A percentile compares a stretch with the other conserved stretches of the same genome.
phyloP scores from a whole-genome alignment of 75 land plant genomes.

The Isoetes taiwanensis region DNA sequence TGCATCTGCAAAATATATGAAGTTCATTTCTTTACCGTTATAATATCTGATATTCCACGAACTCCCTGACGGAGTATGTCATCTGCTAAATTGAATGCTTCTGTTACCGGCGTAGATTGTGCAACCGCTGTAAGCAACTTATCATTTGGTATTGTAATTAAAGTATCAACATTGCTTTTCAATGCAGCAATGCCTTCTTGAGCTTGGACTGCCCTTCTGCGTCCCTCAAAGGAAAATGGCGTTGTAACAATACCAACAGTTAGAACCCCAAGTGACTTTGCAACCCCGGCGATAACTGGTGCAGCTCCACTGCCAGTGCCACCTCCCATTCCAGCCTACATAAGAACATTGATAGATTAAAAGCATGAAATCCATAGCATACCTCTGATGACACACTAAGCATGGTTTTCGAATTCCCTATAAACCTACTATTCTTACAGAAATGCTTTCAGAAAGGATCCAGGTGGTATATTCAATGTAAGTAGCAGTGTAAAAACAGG shows the following conservation, averaged over 20 bases:
- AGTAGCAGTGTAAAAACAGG: too few species aligned
- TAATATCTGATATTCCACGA: slow-evolving; percentile 95
- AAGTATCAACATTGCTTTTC: slow-evolving; percentile 78
- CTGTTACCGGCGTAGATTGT: slow-evolving; percentile 89
- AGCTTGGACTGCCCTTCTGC: slow-evolving; percentile 89
- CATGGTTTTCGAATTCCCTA: too few species aligned
- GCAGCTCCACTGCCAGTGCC: slow-evolving; percentile 98
- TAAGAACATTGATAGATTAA: too few species aligned
- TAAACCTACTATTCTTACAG: too few species aligned
- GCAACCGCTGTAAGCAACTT: slow-evolving; percentile 90
- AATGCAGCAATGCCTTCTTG: slow-evolving; percentile 94
- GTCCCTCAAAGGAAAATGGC: slow-evolving; percentile 91
- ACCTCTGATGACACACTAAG: too few species aligned
- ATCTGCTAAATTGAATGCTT: slow-evolving; percentile 96
- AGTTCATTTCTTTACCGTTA: slow-evolving; percentile 42
- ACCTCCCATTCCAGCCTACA: slow-evolving; percentile 99
- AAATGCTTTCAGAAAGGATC: too few species aligned
- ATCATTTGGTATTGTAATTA: slow-evolving; percentile 94
- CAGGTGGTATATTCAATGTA: too few species aligned
- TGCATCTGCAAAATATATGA: background rate
- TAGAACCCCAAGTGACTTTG: slow-evolving; percentile 83
- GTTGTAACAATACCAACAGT: slow-evolving; percentile 97
- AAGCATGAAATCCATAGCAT: too few species aligned
- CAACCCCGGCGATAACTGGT: slow-evolving; percentile 86
- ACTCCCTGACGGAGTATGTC: slow-evolving; percentile 97